phyloP scores from a whole-genome alignment of 2,329 filamentous ascomycete species.

The Cladosporium colombiae region DNA sequence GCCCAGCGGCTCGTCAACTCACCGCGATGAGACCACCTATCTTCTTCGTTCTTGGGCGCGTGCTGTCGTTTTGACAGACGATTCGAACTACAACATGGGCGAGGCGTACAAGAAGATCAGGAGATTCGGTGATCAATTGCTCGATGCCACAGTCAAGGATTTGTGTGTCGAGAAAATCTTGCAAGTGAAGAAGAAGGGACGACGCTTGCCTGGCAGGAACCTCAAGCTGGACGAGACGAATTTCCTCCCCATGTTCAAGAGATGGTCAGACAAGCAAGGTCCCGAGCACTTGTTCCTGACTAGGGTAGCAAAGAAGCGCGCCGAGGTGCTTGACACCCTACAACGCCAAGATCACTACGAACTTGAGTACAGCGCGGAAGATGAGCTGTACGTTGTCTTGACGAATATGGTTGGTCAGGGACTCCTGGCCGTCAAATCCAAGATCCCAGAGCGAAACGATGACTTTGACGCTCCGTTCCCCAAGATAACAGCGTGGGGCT shows the following conservation, averaged over 20 bases:
- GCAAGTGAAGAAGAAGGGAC: conserved; percentile 61
- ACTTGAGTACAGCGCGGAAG: conserved; percentile 62
- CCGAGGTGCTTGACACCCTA: conserved; percentile 38
- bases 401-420: conserved; percentile 65
- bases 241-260: conserved; percentile 59
- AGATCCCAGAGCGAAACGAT: conserved; percentile 62
- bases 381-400: conserved; percentile 63
- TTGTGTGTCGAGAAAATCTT: conserved; percentile 57
- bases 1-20: conserved; percentile 8
- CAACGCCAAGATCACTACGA: conserved; percentile 39
- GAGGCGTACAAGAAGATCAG: conserved; percentile 45
- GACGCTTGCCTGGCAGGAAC: conserved; percentile 59
- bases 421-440: conserved; percentile 55
- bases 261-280: conserved; percentile 47
- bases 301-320: conserved; percentile 30
- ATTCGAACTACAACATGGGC: conserved; percentile 41
- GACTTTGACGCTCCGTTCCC: conserved; percentile 43
- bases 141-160: conserved; percentile 56
- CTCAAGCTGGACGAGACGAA: conserved; percentile 62
- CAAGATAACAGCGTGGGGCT: conserved; percentile 62
- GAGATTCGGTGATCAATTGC: conserved; percentile 35
- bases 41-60: conserved; percentile 48
- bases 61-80: conserved; percentile 46
- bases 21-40: conserved; percentile 18
- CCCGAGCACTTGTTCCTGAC: conserved; percentile 32